Percentiles rank a stretch among this genome's conserved stretches.
Conservation (phyloP, 2,329 filamentous ascomycete species). For the Fusarium pseudonygamai region DNA sequence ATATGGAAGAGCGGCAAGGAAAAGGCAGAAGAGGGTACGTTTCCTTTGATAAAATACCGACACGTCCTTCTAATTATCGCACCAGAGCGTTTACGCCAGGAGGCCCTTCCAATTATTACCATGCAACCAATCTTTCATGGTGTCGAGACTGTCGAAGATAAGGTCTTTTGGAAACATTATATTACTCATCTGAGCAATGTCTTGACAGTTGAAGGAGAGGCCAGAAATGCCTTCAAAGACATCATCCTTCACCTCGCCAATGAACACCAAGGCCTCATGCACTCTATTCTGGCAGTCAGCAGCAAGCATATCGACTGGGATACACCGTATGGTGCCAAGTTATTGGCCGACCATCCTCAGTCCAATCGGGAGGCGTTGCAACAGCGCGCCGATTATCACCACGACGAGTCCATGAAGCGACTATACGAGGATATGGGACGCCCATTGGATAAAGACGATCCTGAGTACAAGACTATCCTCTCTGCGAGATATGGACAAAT, state of each 20-base stretch:
- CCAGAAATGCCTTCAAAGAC: conserved; percentile 86
- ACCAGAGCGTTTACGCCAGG: conserved; percentile 60
- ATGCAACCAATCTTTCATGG: conserved; percentile 78
- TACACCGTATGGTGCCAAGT: conserved; percentile 63
- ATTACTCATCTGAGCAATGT: conserved; percentile 81
- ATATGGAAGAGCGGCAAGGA: conserved; percentile 89
- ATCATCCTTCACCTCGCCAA: conserved; percentile 85
- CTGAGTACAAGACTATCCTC: conserved; percentile 57
- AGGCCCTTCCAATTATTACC: conserved; percentile 62
- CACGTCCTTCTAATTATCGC: conserved; percentile 17
- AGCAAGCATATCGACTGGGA: conserved; percentile 77
- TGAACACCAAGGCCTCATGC: conserved; percentile 84
- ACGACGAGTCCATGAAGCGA: conserved; percentile 63
- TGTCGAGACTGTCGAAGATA: conserved; percentile 82
- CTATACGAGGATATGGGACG: conserved; percentile 59
- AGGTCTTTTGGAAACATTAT: conserved; percentile 85
- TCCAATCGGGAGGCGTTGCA: conserved; percentile 59
- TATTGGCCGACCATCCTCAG: conserved; percentile 60
- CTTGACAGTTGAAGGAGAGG: conserved; percentile 82
- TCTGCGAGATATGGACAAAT: conserved; percentile 70
- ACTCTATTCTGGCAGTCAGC: conserved; percentile 85
- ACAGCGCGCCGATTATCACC: conserved; percentile 64
- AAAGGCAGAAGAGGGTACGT: conserved; percentile 72
- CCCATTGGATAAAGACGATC: conserved; percentile 54
- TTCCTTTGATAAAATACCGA: neutral